Base-by-base conservation (phyloP, 1,139 yeast species). In the Candida pseudoviswanathii region DNA sequence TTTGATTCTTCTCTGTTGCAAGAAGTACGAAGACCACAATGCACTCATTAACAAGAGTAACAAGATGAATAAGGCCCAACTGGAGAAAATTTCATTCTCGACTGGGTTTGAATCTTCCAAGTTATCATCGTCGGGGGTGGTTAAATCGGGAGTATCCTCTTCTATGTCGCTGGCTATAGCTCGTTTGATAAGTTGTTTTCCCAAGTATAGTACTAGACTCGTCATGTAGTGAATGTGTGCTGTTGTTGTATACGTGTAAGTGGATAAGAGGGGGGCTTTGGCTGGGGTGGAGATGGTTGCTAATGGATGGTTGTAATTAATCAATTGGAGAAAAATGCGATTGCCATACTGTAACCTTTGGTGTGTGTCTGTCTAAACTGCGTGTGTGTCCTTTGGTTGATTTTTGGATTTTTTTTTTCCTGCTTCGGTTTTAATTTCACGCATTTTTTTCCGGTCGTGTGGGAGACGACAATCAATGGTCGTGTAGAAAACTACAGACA, bases 1-100 rank as follows among this genome's bases (percentile, higher is more conserved):
- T 64, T 90, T 92, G 58, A 95, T 92, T 57, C 95, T 80, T 58
- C 92, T 81, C 62, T 90, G 97, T 63, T 94, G 97, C 48, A 95
- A 74, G 66, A 89, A 94, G 69, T 94, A 95, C 31, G 96, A 87
- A 2, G 97, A 89, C 97, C 98, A 94, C 47, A 95, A 72, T 0
- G 99, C 97, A 7, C 91, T 81, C 55, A 95, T 88, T 47, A 95
- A 74, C 46, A 95, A 76, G 51, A 89, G 81, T 47, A 95, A 70
- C 55, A 94, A 77, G 52, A 95, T 95, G 67, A 91, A 92, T 38
- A 95, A 72, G 0, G 99, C 98, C 99, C 99, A 95, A 0, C 97
- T 89, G 7, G 96, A 87, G 66, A 91, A 94, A 60, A 94, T 91
- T 67, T 94, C 99, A 60, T 94, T 97, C 2, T 95, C 85, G n/a